Evolutionary conservation across 805 yeast genomes (phyloP).

Genomic region (Debaryomyces tyrocola): DNA sequence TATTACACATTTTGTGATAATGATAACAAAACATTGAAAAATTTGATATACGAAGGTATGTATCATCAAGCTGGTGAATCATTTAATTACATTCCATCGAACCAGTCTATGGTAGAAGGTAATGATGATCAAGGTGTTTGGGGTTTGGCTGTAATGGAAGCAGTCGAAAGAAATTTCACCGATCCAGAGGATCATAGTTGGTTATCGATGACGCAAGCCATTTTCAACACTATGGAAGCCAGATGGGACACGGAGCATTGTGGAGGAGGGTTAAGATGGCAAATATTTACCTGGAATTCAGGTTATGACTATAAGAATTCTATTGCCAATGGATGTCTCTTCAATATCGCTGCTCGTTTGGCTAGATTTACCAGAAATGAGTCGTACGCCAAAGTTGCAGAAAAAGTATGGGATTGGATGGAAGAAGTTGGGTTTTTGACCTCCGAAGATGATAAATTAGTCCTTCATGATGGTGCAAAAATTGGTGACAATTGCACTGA

Average conservation of each 20-base stretch:
- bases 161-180: slow-evolving; percentile 45
- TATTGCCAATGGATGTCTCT: slow-evolving; percentile 86
- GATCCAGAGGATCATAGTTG: slow-evolving; percentile 62
- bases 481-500: slow-evolving; percentile 48
- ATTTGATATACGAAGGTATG: slow-evolving; percentile 38
- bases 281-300: slow-evolving; percentile 89
- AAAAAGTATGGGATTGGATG: slow-evolving; percentile 81
- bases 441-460: slow-evolving; percentile 24
- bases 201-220: slow-evolving; percentile 84
- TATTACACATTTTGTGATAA: slow-evolving; percentile 39
- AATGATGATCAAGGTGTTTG: slow-evolving; percentile 56
- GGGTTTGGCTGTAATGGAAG: slow-evolving; percentile 48
- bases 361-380: slow-evolving; percentile 79
- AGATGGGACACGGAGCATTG: slow-evolving; percentile 82
- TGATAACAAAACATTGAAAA: slow-evolving; percentile 30
- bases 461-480: slow-evolving; percentile 60
- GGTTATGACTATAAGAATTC: slow-evolving; percentile 94
- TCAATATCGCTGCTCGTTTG: slow-evolving; percentile 83
- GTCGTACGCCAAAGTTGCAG: slow-evolving; percentile 74
- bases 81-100: slow-evolving; percentile 44
- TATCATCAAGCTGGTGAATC: slow-evolving; percentile 43
- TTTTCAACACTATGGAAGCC: slow-evolving; percentile 83
- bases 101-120: slow-evolving; percentile 48
- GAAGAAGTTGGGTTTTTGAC: slow-evolving; percentile 34
- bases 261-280: slow-evolving; percentile 95